phyloP scores from a whole-genome alignment of 768 basidiomycete genomes.

The Psilocybe subaeruginosa region DNA sequence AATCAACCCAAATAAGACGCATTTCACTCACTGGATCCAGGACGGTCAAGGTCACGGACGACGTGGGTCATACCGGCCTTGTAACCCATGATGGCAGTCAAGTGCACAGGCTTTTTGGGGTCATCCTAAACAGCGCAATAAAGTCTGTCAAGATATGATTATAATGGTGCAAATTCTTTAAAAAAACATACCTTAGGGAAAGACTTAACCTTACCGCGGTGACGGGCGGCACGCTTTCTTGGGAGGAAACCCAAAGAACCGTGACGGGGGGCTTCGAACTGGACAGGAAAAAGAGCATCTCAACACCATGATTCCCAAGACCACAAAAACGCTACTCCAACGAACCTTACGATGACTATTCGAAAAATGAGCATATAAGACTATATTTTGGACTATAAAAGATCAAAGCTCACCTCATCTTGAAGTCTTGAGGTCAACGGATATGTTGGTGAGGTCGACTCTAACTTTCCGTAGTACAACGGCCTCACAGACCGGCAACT shows the following conservation, averaged over 20 bases:
- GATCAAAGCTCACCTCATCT: constrained; percentile 61
- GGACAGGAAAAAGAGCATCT: constrained; percentile 18
- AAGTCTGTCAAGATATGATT: constrained; percentile 9
- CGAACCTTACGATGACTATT: constrained; percentile 86
- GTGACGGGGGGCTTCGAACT: constrained; percentile 99
- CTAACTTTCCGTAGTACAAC: constrained; percentile 27
- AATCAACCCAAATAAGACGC: neutral
- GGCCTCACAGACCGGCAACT: constrained; percentile 30
- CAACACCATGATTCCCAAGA: constrained; percentile 13
- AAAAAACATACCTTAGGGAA: constrained; percentile 85
- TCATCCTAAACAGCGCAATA: constrained; percentile 73
- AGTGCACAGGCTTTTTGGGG: constrained; percentile 97
- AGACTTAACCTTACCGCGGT: constrained; percentile 98
- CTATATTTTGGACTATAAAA: neutral
- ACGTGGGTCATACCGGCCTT: constrained; percentile 99
- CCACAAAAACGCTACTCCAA: constrained; percentile 14
- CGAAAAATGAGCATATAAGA: constrained; percentile 12
- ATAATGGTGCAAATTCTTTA: neutral
- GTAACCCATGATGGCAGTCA: constrained; percentile 98
- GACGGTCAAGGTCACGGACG: constrained; percentile 98
- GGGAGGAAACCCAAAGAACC: constrained; percentile 98
- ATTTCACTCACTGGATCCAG: constrained; percentile 88
- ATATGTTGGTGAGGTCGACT: constrained; percentile 30
- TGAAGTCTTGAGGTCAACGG: constrained; percentile 47
- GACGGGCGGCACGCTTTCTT: constrained; percentile 94